Evolutionary conservation across 306 rosid species (phyloP), one percentile per base, ranked within the genome.

Genomic region (Dalbergia cultrata): DNA sequence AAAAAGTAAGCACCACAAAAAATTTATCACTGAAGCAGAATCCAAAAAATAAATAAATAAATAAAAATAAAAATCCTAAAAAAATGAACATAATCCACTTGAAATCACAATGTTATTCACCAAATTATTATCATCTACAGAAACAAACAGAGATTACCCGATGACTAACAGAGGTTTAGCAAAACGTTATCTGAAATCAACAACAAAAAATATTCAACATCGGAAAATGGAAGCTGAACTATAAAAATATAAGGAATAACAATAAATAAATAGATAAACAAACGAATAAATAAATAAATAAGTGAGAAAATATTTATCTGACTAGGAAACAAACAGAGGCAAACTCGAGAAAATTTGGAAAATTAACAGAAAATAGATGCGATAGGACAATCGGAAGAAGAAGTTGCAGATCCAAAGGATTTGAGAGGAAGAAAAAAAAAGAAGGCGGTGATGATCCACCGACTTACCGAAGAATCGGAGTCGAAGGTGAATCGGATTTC

Each of bases 391-490:
- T 84, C 76, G 43, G 56, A 13, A 58, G 49, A 18, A 47, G 60
- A 69, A 77, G 62, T n/a, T 4, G 53, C 73, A 87, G 90, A 84
- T 87, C 90, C 86, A 74, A 57, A 57, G 31, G 54, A 62, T 7
- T 13, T 26, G 19, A 80, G 57, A 72, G 43, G 62, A 44, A 54
- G 21, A 54, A 13, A 9, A 26, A 9, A 26, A 72, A 3, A 19
- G 52, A 64, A 21, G 58, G 52, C 19, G 65, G 57, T 8, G 85
- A 63, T 72, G 67, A 74, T 87, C 82, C 82, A 75, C 84, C 90
- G 84, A 84, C 88, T 87, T 84, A 87, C 90, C 77, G 74, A 67
- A 67, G 62, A 80, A 77, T 74, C 67, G 76, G 65, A 72, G 39
- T 87, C 86, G 79, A 50, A 49, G 26, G 69, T 44, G 63, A n/a